Percentiles rank a stretch among this genome's conserved stretches.
Evolutionary conservation across 352 stramenopile genomes (phyloP).

Genomic region (Pythium myriotylum): DNA sequence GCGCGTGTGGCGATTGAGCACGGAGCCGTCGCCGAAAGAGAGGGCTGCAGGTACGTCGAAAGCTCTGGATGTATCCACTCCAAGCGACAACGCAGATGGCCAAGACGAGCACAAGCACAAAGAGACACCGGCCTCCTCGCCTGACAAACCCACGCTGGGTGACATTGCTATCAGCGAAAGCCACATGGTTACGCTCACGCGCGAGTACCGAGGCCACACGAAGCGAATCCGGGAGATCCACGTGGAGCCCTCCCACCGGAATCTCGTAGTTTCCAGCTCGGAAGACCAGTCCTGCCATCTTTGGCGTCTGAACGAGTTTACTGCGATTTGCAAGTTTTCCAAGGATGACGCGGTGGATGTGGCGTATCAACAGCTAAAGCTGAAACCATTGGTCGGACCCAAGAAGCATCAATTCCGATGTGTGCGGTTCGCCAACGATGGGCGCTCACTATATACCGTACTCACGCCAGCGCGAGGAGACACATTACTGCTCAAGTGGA

Average conservation of each 20-base stretch:
- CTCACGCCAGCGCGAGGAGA: conserved; percentile 74
- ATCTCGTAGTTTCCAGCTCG: conserved; percentile 74
- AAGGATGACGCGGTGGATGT: conserved; percentile 78
- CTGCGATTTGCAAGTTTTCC: conserved; percentile 66
- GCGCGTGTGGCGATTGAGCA: conserved; percentile 66
- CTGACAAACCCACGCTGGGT: conserved; percentile 53
- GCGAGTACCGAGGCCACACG: conserved; percentile 74
- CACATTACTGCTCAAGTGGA: conserved; percentile 83
- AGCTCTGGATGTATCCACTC: conserved; percentile 31
- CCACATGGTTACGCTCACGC: conserved; percentile 64
- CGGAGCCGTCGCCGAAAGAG: conserved; percentile 49
- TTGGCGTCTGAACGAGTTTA: conserved; percentile 74
- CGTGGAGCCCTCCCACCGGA: conserved; percentile 79
- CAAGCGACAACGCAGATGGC: conserved; percentile 4
- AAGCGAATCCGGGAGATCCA: conserved; percentile 85
- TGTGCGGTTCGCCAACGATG: conserved; percentile 71
- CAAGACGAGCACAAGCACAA: conserved; percentile 29
- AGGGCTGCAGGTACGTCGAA: conserved; percentile 44
- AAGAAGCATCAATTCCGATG: conserved; percentile 85
- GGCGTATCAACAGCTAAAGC: conserved; percentile 51
- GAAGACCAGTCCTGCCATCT: conserved; percentile 82
- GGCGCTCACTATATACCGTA: conserved; percentile 71
- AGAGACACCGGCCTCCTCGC: conserved; percentile 12
- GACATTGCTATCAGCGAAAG: conserved; percentile 51
- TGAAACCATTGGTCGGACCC: conserved; percentile 41